These are phyloP conservation scores for Saccharomycopsis sp. DNA, from an alignment of 805 yeast species.

Conservation along the genomic window DNA sequence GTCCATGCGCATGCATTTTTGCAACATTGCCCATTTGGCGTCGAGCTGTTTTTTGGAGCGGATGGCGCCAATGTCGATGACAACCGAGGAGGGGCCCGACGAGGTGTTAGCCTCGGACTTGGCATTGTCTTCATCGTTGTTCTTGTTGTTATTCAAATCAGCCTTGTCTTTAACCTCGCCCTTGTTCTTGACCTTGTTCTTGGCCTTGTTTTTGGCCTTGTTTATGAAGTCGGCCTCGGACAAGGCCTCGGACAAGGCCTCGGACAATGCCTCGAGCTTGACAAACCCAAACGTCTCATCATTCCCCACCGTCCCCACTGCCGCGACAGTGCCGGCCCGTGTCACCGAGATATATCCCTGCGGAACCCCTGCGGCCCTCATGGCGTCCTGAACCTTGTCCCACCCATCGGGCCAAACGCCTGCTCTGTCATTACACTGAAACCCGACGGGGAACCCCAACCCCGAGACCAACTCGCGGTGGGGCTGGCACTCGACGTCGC, in stretches of 20 bases:
- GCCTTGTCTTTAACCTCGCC: too few relatives aligned
- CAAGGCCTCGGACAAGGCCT: too few relatives aligned
- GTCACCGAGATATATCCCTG: slow-evolving; percentile 43
- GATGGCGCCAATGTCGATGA: neutral
- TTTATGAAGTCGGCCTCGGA: too few relatives aligned
- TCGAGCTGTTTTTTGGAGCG: too few relatives aligned
- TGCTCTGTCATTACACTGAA: slow-evolving; percentile 24
- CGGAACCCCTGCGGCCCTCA: slow-evolving; percentile 34
- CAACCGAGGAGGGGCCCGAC: neutral
- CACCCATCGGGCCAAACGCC: too few relatives aligned
- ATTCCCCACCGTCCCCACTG: slow-evolving; percentile 42
- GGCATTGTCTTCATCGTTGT: neutral
- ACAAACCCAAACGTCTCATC: slow-evolving; percentile 39
- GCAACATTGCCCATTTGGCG: too few relatives aligned
- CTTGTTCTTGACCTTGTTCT: too few relatives aligned
- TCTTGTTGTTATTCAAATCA: too few relatives aligned
- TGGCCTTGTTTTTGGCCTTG: too few relatives aligned
- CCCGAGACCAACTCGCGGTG: slow-evolving; percentile 47
- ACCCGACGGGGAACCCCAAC: slow-evolving; percentile 41
- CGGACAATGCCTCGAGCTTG: slow-evolving; percentile 23
- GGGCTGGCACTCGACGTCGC: slow-evolving; percentile 39
- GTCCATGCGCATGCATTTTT: too few relatives aligned
- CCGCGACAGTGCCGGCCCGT: slow-evolving; percentile 40
- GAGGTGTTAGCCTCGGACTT: neutral
- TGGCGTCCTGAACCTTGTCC: slow-evolving; percentile 33